phyloP scores from a whole-genome alignment of 2,329 filamentous ascomycete genomes.

The Fusarium sulawesiense region DNA sequence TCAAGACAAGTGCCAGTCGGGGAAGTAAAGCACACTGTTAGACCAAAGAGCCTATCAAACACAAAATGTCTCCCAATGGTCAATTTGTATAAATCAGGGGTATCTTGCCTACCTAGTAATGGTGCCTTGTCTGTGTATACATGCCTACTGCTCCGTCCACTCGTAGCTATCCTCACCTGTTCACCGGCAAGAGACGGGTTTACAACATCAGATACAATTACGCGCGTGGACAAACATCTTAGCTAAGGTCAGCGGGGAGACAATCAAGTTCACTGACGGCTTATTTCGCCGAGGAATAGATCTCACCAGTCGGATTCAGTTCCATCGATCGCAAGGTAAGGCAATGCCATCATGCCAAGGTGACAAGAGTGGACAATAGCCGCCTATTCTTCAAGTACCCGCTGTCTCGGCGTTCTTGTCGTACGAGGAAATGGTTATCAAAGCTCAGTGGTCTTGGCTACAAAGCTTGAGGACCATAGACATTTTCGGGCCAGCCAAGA shows the following conservation, averaged over 20 bases:
- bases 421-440: conserved; percentile 18
- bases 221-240: background rate
- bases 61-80: too few relatives aligned
- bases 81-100: too few relatives aligned
- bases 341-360: conserved; percentile 5
- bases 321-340: background rate
- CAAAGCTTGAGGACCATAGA: conserved; percentile 41
- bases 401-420: background rate
- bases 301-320: background rate
- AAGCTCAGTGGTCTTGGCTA: conserved; percentile 25
- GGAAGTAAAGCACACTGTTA: too few relatives aligned
- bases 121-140: background rate
- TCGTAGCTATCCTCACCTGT: background rate
- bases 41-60: too few relatives aligned
- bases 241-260: background rate
- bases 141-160: background rate
- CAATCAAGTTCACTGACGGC: too few relatives aligned
- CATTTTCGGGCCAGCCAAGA: conserved; percentile 4
- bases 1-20: too few relatives aligned
- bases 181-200: background rate
- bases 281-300: background rate
- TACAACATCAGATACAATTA: background rate
- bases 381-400: background rate
- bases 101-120: too few relatives aligned
- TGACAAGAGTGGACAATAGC: background rate